Evolutionary conservation across 75 land plant species (phyloP).

Genomic region (Sequoia sempervirens): DNA sequence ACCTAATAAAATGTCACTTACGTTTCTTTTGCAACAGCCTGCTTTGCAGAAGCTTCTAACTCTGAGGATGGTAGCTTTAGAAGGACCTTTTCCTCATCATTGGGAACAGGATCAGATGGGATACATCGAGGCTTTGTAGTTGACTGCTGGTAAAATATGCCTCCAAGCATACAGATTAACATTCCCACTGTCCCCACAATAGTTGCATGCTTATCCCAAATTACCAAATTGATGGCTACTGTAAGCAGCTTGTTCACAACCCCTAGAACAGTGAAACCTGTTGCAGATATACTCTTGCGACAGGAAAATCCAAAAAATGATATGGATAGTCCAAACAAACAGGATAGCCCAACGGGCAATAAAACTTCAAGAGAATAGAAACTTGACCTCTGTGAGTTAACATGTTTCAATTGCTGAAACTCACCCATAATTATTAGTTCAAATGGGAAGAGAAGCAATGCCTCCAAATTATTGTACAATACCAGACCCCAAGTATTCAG

Average conservation of each 20-base stretch:
- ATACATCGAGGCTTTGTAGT: conserved; percentile 15
- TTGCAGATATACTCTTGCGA: conserved; percentile 38
- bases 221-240: conserved; percentile 40
- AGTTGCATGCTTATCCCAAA: conserved; percentile 48
- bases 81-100: conserved; percentile 7
- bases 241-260: conserved; percentile 51
- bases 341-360: conserved; percentile 41
- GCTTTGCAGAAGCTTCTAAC: conserved; percentile 12
- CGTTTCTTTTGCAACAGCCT: conserved; percentile 11
- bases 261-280: conserved; percentile 47
- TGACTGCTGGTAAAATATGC: conserved; percentile 44
- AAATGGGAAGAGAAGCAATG: conserved; percentile 44
- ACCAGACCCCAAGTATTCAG: conserved; percentile 49
- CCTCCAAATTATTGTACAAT: conserved; percentile 51
- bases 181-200: conserved; percentile 33
- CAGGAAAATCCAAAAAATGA: conserved; percentile 49
- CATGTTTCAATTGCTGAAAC: conserved; percentile 18
- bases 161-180: conserved; percentile 42
- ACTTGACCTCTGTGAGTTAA: conserved; percentile 12
- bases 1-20: background rate
- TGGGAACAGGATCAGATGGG: conserved; percentile 14
- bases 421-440: conserved; percentile 49
- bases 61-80: conserved; percentile 7
- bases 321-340: conserved; percentile 36
- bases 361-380: conserved; percentile 23